A percentile compares a stretch with the other conserved stretches of the same genome.
Evolutionary conservation across 495 filamentous ascomycete species (phyloP).

Genomic region (Tuber microsphaerosporum): DNA sequence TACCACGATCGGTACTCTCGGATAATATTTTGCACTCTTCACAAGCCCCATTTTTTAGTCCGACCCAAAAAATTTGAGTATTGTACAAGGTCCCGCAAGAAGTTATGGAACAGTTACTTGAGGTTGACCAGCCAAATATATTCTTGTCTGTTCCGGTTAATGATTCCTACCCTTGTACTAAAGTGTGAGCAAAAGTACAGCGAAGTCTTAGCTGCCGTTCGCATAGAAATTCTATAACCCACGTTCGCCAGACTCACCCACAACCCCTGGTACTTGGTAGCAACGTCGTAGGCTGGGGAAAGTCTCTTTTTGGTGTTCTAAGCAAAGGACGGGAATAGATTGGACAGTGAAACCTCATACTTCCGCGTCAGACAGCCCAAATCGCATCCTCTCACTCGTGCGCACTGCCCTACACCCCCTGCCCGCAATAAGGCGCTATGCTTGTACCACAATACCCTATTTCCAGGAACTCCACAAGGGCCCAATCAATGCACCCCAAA

Average conservation of each 20-base stretch:
- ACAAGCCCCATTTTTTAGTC: not conserved
- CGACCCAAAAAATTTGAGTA: not conserved
- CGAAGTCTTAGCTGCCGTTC: too few species aligned
- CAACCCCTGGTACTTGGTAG: too few species aligned
- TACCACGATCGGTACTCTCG: not conserved
- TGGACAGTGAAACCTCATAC: not conserved
- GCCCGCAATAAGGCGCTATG: not conserved
- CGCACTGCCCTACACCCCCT: not conserved
- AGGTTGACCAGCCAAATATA: too few species aligned
- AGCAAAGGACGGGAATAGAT: not conserved
- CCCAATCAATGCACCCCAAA: not conserved
- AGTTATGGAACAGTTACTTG: too few species aligned
- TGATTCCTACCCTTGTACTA: too few species aligned
- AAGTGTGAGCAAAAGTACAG: too few species aligned
- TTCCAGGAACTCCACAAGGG: not conserved
- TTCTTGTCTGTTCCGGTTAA: too few species aligned
- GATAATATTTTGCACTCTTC: not conserved
- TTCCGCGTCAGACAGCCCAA: not conserved
- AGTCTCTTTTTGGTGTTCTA: not conserved
- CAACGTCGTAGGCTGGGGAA: not conserved
- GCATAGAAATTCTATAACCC: too few species aligned
- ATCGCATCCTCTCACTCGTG: not conserved
- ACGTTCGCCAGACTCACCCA: too few species aligned
- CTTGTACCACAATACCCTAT: not conserved
- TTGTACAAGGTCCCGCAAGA: too few species aligned